Conservation (phyloP, 495 filamentous ascomycete genomes). For the Aspergillus egyptiacus region DNA sequence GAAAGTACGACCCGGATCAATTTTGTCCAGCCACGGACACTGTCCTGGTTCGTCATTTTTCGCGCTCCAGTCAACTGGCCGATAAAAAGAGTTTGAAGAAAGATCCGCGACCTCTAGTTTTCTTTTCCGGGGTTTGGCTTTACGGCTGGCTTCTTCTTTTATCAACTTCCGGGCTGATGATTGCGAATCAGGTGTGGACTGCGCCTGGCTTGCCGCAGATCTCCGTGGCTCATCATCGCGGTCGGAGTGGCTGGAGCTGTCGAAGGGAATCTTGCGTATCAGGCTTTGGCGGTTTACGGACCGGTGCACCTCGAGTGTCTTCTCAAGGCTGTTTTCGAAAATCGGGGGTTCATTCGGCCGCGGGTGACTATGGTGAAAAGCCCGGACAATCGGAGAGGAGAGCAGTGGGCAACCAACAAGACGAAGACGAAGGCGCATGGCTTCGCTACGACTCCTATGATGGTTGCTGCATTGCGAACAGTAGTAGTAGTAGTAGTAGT, state of each 20-base stretch:
- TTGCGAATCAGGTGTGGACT: not conserved
- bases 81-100: not conserved
- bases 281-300: slow-evolving; percentile 39
- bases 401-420: slow-evolving; percentile 12
- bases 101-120: no score
- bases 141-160: not conserved
- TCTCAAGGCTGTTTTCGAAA: slow-evolving; percentile 32
- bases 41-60: slow-evolving; percentile 15
- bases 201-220: no score
- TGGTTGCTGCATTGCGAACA: slow-evolving; percentile 16
- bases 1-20: slow-evolving; percentile 3
- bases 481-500: no score
- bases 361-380: slow-evolving; percentile 12
- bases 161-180: not conserved
- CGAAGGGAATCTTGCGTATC: slow-evolving; percentile 38
- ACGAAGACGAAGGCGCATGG: slow-evolving; percentile 25
- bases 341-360: slow-evolving; percentile 21
- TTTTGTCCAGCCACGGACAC: slow-evolving; percentile 29
- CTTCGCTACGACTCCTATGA: slow-evolving; percentile 18
- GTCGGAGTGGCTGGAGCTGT: slow-evolving; percentile 6
- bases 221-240: no score
- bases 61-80: slow-evolving; percentile 15
- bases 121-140: not conserved
- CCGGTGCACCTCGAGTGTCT: slow-evolving; percentile 50
- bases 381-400: slow-evolving; percentile 9